phyloP scores from a whole-genome alignment of 2,329 filamentous ascomycete genomes.

The Paracorniculantispora psalliotae region DNA sequence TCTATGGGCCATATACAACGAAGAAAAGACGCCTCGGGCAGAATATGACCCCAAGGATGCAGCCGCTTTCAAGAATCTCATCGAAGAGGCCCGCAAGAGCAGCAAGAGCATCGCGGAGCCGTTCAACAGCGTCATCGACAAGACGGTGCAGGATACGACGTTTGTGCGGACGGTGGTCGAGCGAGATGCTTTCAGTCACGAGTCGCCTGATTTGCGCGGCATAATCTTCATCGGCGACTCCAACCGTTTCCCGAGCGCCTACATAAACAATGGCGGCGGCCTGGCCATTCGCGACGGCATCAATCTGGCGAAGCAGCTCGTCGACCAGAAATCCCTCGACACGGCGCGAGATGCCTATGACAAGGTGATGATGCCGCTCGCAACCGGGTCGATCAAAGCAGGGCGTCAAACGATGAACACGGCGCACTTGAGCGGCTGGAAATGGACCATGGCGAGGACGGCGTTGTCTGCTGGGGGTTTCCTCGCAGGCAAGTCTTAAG shows the following conservation, averaged over 20 bases:
- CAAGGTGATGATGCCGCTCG: slow-evolving; percentile 27
- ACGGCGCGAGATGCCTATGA: slow-evolving; percentile 30
- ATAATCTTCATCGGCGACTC: slow-evolving; percentile 41
- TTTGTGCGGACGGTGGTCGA: slow-evolving; percentile 36
- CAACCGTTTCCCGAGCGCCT: slow-evolving; percentile 41
- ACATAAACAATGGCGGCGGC: slow-evolving; percentile 41
- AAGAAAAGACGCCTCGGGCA: slow-evolving; percentile 16
- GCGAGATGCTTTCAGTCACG: slow-evolving; percentile 36
- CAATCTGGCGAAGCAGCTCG: slow-evolving; percentile 34
- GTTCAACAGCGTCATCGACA: slow-evolving; percentile 31
- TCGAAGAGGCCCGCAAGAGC: slow-evolving; percentile 25
- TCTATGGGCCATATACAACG: slow-evolving; percentile 35
- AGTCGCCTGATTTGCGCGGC: slow-evolving; percentile 7
- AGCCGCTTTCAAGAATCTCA: slow-evolving; percentile 21
- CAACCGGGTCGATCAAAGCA: slow-evolving; percentile 19
- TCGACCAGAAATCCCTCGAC: slow-evolving; percentile 20
- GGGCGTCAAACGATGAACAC: slow-evolving; percentile 16
- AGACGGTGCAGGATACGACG: slow-evolving; percentile 30
- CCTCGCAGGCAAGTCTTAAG: neutral
- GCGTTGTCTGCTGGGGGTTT: slow-evolving; percentile 9
- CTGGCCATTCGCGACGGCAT: slow-evolving; percentile 39
- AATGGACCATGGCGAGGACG: slow-evolving; percentile 13
- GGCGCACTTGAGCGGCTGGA: slow-evolving; percentile 13
- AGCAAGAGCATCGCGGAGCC: slow-evolving; percentile 30
- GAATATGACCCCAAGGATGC: slow-evolving; percentile 13